These are phyloP conservation scores for Tuber melanosporum DNA, from an alignment of 495 filamentous ascomycete genomes.

Conservation along the genomic window DNA sequence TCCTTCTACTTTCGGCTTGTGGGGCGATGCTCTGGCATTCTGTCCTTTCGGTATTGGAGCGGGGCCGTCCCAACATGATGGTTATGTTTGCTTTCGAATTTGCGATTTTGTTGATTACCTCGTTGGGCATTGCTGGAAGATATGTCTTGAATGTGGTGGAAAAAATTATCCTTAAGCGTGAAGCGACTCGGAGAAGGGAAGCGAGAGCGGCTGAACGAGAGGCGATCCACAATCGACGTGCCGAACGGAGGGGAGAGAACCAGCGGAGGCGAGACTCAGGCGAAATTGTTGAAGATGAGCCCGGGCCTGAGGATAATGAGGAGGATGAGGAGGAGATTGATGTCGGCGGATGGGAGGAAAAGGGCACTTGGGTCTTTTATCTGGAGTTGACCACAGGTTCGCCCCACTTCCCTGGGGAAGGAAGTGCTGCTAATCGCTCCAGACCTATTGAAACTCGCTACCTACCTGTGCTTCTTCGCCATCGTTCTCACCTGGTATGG, in stretches of 20 bases:
- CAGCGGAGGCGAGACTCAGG: conserved; percentile 44
- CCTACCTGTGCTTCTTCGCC: conserved; percentile 86
- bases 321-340: conserved; percentile 91
- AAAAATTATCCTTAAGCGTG: conserved; percentile 57
- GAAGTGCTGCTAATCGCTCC: neutral
- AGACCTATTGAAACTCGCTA: conserved; percentile 84
- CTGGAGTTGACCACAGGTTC: conserved; percentile 75
- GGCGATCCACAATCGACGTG: conserved; percentile 56
- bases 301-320: conserved; percentile 54
- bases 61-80: conserved; percentile 95
- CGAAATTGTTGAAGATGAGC: conserved; percentile 45
- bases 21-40: conserved; percentile 70
- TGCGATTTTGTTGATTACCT: conserved; percentile 72
- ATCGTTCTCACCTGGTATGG: conserved; percentile 92
- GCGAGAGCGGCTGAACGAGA: conserved; percentile 56
- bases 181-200: conserved; percentile 61
- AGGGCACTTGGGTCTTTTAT: conserved; percentile 86
- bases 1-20: conserved; percentile 70
- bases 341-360: conserved; percentile 92
- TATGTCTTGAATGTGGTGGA: conserved; percentile 78
- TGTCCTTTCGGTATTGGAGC: conserved; percentile 70
- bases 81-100: conserved; percentile 99
- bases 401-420: neutral
- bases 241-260: conserved; percentile 50
- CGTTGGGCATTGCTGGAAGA: conserved; percentile 66